A percentile compares a stretch with the other conserved stretches of the same genome.
phyloP scores from a whole-genome alignment of 805 yeast genomes.

The Peterozyma xylosa region DNA sequence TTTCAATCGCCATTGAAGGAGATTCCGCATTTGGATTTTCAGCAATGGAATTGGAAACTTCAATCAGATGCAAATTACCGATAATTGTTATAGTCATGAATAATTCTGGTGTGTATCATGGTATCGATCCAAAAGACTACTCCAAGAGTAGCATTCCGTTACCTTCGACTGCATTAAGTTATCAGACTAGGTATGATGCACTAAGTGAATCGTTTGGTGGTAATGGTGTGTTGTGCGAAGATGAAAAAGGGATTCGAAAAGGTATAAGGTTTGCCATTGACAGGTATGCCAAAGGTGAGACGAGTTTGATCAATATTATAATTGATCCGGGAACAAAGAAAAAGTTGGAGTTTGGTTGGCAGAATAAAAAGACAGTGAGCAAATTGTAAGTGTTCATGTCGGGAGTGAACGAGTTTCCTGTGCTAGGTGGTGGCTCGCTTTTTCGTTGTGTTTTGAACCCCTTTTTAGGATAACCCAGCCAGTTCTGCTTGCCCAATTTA shows the following conservation, averaged over 20 bases:
- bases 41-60: constrained; percentile 67
- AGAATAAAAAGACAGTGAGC: constrained; percentile 33
- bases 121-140: constrained; percentile 30
- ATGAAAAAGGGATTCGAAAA: constrained; percentile 28
- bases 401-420: too few relatives aligned
- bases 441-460: too few relatives aligned
- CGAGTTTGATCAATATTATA: constrained; percentile 51
- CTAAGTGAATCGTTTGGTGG: constrained; percentile 52
- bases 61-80: constrained; percentile 46
- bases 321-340: constrained; percentile 50
- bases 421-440: too few relatives aligned
- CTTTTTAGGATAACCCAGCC: too few relatives aligned
- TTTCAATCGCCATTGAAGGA: constrained; percentile 58
- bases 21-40: constrained; percentile 77
- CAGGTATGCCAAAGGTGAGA: constrained; percentile 19
- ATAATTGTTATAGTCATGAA: constrained; percentile 60
- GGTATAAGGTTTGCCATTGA: constrained; percentile 28
- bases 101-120: constrained; percentile 69
- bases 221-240: constrained; percentile 38
- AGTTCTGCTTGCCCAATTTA: too few relatives aligned
- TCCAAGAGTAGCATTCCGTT: constrained; percentile 16
- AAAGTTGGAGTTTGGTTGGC: constrained; percentile 63
- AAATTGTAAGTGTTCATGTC: too few relatives aligned
- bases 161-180: constrained; percentile 56
- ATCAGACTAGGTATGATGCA: constrained; percentile 48